phyloP scores from a whole-genome alignment of 345 rosid species.

The Salix suchowensis region DNA sequence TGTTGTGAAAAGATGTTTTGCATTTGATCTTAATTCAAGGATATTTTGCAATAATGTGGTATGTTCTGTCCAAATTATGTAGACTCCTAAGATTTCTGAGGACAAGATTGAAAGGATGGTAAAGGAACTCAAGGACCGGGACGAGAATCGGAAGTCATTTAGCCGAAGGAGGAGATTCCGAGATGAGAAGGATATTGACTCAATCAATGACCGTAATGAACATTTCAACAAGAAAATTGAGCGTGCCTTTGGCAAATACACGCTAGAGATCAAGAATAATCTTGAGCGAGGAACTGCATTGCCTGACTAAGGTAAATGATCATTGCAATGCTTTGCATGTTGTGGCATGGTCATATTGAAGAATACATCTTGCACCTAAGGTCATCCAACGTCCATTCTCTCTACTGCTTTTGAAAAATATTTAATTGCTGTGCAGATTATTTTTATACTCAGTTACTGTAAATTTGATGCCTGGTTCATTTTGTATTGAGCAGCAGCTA shows the following conservation, averaged over 20 bases:
- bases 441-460: no score
- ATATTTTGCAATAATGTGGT: background rate
- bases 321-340: background rate
- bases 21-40: background rate
- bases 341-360: background rate
- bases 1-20: background rate
- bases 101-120: constrained; percentile 85
- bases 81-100: constrained; percentile 79
- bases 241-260: constrained; percentile 93
- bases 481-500: no score
- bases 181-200: constrained; percentile 93
- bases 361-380: background rate
- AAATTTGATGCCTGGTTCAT: no score
- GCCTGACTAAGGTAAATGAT: constrained; percentile 63
- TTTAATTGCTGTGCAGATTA: background rate
- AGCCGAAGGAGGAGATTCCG: constrained; percentile 87
- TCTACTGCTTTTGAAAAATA: background rate
- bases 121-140: constrained; percentile 73
- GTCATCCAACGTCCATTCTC: background rate
- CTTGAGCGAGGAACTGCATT: constrained; percentile 97
- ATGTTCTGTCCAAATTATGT: constrained; percentile 10
- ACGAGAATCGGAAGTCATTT: constrained; percentile 66
- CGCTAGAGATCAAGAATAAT: constrained; percentile 91
- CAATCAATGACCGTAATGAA: constrained; percentile 96
- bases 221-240: constrained; percentile 99